Base-by-base conservation (phyloP, 257 asterid genomes). In the Ilex asprella region DNA sequence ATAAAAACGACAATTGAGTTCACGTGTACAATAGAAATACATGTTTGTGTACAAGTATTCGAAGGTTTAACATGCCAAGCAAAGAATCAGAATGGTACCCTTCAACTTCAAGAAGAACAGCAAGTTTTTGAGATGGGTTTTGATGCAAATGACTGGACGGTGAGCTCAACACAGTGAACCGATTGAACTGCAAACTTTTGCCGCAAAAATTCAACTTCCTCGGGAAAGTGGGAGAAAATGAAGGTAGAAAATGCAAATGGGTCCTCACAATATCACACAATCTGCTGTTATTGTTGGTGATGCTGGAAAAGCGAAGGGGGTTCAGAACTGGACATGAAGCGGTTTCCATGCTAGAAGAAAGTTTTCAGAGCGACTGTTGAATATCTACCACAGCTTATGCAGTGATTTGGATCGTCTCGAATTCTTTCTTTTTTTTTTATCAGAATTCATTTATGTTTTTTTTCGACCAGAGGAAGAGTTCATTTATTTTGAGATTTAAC, bases 81-180 rank as follows among this genome's bases (percentile, higher is more conserved):
- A 49, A 59, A 31, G 3, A 15, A 63, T 21, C 30, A 31, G 16
- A 15, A 13, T 52, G 67, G 46, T 56, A 92, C 99, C 97, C 97
- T 79, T 92, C 99, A 67, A 83, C 94, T 84, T 92, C 91, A 65
- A 92, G 84, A 60, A 92, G 91, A 75, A 87, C 72, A 29, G 96
- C 89, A 62, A 85, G 75, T 67, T 83, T 65, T 56, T 64, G 76
- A 68, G 88, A 67, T 61, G 73, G 79, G 55, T 61, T 66, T 21
- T 65, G 55, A 16, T 68, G 88, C 55, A 67, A 7, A 50, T 43
- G 15, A 32, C 30, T 35, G 7, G 82, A 60, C 21, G 82, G 67
- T 30, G 76, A 67, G 46, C 66, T 51, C 15, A 60, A 66, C 16
- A 66, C 68, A 35, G 56, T 70, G 69, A 67, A 59, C 43, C 75